phyloP scores from a whole-genome alignment of 2,329 filamentous ascomycete genomes.

The Paecilomyces variotii region DNA sequence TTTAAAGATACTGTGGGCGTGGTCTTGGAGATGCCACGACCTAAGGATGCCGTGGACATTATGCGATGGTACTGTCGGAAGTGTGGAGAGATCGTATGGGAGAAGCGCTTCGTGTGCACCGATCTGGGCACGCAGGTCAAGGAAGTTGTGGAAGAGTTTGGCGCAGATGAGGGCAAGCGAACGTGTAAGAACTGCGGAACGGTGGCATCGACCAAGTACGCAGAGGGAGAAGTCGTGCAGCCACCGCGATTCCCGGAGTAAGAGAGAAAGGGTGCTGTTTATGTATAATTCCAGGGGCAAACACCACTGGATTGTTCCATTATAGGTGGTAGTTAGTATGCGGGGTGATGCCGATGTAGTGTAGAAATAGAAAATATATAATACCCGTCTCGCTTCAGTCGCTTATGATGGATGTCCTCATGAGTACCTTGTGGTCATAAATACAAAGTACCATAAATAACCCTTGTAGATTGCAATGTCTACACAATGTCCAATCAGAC shows the following conservation, averaged over 20 bases:
- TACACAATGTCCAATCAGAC: not conserved
- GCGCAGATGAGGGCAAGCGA: conserved; percentile 58
- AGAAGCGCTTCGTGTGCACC: conserved; percentile 79
- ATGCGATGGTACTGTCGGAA: conserved; percentile 83
- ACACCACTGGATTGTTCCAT: not conserved
- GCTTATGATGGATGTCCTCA: not conserved
- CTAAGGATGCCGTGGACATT: conserved; percentile 60
- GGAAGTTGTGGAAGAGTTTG: conserved; percentile 76
- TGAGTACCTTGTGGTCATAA: not conserved
- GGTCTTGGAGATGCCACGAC: conserved; percentile 79
- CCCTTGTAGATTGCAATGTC: not conserved
- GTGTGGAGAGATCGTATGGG: conserved; percentile 69
- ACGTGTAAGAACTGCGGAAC: conserved; percentile 70
- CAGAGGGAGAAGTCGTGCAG: conserved; percentile 35
- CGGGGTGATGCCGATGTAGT: not conserved
- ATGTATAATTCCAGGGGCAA: not conserved
- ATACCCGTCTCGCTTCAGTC: not conserved
- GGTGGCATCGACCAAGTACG: conserved; percentile 52
- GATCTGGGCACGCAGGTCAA: conserved; percentile 94
- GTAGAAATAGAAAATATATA: not conserved
- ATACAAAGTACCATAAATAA: not conserved
- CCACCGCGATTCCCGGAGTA: conserved; percentile 31
- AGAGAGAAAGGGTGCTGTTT: not conserved
- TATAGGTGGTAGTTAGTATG: not conserved
- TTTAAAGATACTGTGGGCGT: conserved; percentile 92